Conservation (phyloP, 2,329 filamentous ascomycete genomes). For the Sporothrix dimorphospora region DNA sequence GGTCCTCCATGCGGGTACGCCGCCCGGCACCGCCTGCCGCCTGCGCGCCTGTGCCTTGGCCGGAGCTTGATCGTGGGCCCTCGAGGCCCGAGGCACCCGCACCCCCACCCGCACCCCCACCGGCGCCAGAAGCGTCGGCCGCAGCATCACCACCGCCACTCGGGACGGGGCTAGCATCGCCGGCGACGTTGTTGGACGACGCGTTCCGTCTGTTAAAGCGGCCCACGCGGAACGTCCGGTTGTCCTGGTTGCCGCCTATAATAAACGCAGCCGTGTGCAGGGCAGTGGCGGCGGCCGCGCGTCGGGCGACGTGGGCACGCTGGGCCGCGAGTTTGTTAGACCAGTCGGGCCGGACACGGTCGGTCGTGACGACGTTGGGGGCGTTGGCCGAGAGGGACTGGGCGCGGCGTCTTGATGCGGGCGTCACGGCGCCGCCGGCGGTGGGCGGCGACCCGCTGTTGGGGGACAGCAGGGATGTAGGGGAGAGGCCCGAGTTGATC, state of each 20-base stretch:
- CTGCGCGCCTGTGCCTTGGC: constrained; percentile 36
- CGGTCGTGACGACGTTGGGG: constrained; percentile 86
- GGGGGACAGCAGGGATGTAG: constrained; percentile 41
- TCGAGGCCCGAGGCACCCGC: constrained; percentile 40
- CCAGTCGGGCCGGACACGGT: constrained; percentile 93
- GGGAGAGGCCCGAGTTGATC: constrained; percentile 62
- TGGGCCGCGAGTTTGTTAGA: constrained; percentile 84
- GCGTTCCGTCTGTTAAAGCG: constrained; percentile 62
- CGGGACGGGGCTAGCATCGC: constrained; percentile 37
- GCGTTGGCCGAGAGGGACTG: constrained; percentile 77
- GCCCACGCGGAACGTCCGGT: constrained; percentile 56
- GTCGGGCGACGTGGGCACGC: constrained; percentile 78
- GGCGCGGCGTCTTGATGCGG: constrained; percentile 47
- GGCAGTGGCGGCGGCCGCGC: constrained; percentile 90
- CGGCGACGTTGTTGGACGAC: constrained; percentile 41
- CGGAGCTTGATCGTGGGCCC: constrained; percentile 36
- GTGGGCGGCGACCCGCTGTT: constrained; percentile 35
- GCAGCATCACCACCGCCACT: background rate
- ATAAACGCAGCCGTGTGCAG: constrained; percentile 94
- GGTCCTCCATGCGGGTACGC: constrained; percentile 71
- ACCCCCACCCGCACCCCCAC: constrained; percentile 34
- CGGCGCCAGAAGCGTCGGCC: constrained; percentile 37
- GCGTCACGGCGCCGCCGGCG: constrained; percentile 31
- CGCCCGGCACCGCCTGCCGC: constrained; percentile 38
- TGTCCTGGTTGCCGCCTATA: constrained; percentile 68